Percentiles rank a stretch among this genome's conserved stretches.
Conservation (phyloP, 805 yeast species). For the Metschnikowia chrysomelidarum region DNA sequence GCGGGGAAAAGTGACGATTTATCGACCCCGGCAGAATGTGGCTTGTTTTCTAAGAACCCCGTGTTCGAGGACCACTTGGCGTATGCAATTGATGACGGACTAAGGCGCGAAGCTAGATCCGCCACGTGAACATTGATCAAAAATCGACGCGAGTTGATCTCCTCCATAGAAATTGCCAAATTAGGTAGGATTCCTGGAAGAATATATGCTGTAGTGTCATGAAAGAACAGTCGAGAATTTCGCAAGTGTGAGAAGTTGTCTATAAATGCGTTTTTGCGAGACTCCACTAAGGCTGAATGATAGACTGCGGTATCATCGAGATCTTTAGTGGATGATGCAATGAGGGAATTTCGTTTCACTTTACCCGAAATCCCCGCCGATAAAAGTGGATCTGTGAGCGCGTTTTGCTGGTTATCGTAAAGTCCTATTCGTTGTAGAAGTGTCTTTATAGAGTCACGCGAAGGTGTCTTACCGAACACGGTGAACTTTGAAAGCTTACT, state of each 20-base stretch:
- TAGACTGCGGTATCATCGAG: conserved; percentile 10
- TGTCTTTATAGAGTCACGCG: conserved; percentile 10
- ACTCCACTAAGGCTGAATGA: conserved; percentile 7
- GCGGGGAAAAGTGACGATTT: conserved; percentile 2
- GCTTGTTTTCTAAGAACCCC: conserved; percentile 4
- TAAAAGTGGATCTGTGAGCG: conserved; percentile 27
- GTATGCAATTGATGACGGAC: conserved; percentile 24
- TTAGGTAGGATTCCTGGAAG: conserved; percentile 21
- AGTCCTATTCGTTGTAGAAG: conserved; percentile 23
- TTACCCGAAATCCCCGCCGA: conserved; percentile 29
- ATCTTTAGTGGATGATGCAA: conserved; percentile 22
- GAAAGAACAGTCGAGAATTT: conserved; percentile 19
- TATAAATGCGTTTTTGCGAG: background rate
- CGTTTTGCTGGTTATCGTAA: conserved; percentile 23
- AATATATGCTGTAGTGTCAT: conserved; percentile 33
- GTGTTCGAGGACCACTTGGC: conserved; percentile 13
- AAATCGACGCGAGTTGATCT: conserved; percentile 35
- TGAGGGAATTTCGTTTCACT: conserved; percentile 15
- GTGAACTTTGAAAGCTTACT: conserved; percentile 11
- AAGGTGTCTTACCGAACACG: conserved; percentile 5
- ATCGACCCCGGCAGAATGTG: conserved; percentile 1
- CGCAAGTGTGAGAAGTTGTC: conserved; percentile 37
- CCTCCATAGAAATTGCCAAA: conserved; percentile 36
- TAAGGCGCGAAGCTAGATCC: conserved; percentile 35
- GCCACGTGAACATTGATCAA: conserved; percentile 41